A percentile compares a stretch with the other conserved stretches of the same genome.
phyloP scores from a whole-genome alignment of 2,329 filamentous ascomycete species.

The Xylariaceae sp. region DNA sequence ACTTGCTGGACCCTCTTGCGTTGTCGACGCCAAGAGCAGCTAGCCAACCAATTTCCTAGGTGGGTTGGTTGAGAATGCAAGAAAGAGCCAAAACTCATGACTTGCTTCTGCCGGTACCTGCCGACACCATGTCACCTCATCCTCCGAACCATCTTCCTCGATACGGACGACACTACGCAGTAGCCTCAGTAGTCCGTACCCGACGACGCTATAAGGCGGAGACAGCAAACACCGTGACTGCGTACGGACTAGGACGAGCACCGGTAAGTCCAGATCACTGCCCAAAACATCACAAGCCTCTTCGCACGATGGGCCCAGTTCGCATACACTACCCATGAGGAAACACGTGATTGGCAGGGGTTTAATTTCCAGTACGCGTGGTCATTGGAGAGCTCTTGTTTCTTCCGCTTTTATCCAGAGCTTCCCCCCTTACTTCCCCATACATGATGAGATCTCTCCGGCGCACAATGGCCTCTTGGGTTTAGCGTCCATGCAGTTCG shows the following conservation, averaged over 20 bases:
- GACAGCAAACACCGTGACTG: background rate
- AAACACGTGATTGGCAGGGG: slow-evolving; percentile 10
- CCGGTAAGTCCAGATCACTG: background rate
- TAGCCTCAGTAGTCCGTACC: background rate
- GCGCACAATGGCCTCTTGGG: slow-evolving; percentile 1
- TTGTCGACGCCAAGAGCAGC: background rate
- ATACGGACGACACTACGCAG: too few species aligned
- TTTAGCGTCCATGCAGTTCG: slow-evolving; percentile 9
- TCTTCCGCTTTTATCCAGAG: slow-evolving; percentile 23
- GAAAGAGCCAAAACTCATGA: background rate
- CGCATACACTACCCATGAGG: background rate
- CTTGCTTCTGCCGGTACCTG: background rate
- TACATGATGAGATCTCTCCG: slow-evolving; percentile 1
- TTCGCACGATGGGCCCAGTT: slow-evolving; percentile 5
- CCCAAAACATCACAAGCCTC: slow-evolving; percentile 3
- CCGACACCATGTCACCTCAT: background rate
- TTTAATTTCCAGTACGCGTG: background rate
- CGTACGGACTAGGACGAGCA: background rate
- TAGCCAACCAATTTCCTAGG: background rate
- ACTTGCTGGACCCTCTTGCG: too few species aligned
- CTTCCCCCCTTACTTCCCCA: background rate
- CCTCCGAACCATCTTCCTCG: background rate
- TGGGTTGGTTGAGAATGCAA: background rate
- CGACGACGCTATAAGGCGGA: background rate
- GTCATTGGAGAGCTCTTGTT: slow-evolving; percentile 16